Percentiles rank a stretch among this genome's conserved stretches.
phyloP scores from a whole-genome alignment of 495 filamentous ascomycete genomes.

The Neurospora sp. region DNA sequence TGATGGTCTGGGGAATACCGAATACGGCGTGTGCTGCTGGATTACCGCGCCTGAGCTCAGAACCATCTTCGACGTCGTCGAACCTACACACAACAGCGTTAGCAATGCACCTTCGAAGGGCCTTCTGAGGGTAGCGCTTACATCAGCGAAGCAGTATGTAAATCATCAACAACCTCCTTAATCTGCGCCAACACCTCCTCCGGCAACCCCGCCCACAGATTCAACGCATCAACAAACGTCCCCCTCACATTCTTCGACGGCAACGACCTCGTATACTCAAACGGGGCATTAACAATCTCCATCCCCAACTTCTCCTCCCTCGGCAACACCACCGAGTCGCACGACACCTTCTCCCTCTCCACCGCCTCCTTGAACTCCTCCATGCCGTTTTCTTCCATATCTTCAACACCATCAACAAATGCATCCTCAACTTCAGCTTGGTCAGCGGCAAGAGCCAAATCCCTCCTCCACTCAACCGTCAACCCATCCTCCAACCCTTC shows the following conservation, averaged over 20 bases:
- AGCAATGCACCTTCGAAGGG: not conserved
- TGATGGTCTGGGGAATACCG: constrained; percentile 79
- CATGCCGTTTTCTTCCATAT: not conserved
- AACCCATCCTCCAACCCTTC: not conserved
- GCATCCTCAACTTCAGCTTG: too few relatives aligned
- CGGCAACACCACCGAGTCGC: not conserved
- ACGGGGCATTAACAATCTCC: constrained; percentile 2
- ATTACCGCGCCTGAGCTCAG: constrained; percentile 62
- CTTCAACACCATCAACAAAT: too few relatives aligned
- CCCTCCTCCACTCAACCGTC: not conserved
- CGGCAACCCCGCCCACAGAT: constrained; percentile 6
- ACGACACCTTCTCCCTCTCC: not conserved
- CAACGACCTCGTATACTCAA: constrained; percentile 7
- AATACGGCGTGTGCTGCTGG: constrained; percentile 83
- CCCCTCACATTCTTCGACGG: constrained; percentile 9
- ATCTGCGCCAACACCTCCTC: not conserved
- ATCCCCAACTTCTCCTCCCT: not conserved
- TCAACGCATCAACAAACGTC: constrained; percentile 8
- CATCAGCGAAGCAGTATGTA: constrained; percentile 11
- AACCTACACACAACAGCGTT: constrained; percentile 18
- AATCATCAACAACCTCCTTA: constrained; percentile 1
- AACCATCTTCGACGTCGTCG: constrained; percentile 74
- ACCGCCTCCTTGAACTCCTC: not conserved
- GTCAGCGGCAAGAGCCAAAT: too few relatives aligned
- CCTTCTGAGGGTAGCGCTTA: not conserved